These are phyloP conservation scores for Coffea canephora DNA, from an alignment of 257 asterid genomes.

Conservation along the genomic window DNA sequence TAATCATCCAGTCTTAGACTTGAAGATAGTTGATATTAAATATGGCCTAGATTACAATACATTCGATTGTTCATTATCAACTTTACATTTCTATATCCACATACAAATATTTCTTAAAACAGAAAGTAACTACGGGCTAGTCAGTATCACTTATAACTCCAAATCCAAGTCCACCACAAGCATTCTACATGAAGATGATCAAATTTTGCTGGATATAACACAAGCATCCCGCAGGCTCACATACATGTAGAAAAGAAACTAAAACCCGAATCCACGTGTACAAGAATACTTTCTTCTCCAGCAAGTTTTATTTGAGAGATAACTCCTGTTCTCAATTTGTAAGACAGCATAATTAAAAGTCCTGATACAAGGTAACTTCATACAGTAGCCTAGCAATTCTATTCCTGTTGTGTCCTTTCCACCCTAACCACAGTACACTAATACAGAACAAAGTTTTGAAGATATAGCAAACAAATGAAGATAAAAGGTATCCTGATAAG, in stretches of 20 bases:
- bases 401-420: background rate
- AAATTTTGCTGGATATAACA: background rate
- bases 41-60: background rate
- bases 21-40: background rate
- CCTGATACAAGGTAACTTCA: background rate
- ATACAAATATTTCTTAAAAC: background rate
- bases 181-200: background rate
- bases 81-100: no score
- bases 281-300: background rate
- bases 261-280: background rate
- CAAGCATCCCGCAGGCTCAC: background rate
- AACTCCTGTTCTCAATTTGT: background rate
- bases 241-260: no score
- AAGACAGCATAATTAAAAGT: background rate
- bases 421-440: background rate
- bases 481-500: background rate
- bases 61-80: background rate
- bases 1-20: background rate
- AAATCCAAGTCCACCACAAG: background rate
- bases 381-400: background rate
- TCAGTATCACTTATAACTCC: background rate
- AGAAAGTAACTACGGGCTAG: background rate
- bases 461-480: background rate
- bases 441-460: slow-evolving; percentile 30
- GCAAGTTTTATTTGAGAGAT: background rate